These are phyloP conservation scores for Aureobasidium musti DNA, from an alignment of 2,329 filamentous ascomycete species.

Conservation along the genomic window DNA sequence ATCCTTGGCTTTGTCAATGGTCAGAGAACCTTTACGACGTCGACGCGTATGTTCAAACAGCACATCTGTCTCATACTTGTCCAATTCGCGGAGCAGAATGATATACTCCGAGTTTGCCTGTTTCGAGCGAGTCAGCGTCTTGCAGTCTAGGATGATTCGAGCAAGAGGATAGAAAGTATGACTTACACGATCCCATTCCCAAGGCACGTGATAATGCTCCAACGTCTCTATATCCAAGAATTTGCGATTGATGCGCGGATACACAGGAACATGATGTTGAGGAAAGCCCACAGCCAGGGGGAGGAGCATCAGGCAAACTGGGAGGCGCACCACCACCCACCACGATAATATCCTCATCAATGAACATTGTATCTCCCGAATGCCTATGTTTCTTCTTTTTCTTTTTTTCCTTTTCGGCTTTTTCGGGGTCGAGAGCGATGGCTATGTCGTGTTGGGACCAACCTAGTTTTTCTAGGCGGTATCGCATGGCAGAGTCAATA, in stretches of 20 bases:
- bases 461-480: constrained; percentile 48
- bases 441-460: constrained; percentile 53
- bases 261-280: constrained; percentile 43
- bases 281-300: not conserved
- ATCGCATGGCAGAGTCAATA: constrained; percentile 51
- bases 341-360: constrained; percentile 3
- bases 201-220: constrained; percentile 52
- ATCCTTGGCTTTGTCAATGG: constrained; percentile 20
- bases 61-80: constrained; percentile 51
- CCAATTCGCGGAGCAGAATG: constrained; percentile 54
- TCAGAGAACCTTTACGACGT: constrained; percentile 39
- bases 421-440: constrained; percentile 51
- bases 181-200: constrained; percentile 52
- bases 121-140: not conserved
- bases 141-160: not conserved
- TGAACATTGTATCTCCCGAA: constrained; percentile 1
- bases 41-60: constrained; percentile 55
- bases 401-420: constrained; percentile 42
- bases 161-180: not conserved
- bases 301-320: constrained; percentile 7
- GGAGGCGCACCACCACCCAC: not conserved
- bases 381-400: constrained; percentile 21
- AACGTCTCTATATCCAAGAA: constrained; percentile 52
- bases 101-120: constrained; percentile 51
- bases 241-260: constrained; percentile 51